Base-by-base conservation (phyloP, 192 early-diverging fungal species). In the Umbelopsis isabellina region DNA sequence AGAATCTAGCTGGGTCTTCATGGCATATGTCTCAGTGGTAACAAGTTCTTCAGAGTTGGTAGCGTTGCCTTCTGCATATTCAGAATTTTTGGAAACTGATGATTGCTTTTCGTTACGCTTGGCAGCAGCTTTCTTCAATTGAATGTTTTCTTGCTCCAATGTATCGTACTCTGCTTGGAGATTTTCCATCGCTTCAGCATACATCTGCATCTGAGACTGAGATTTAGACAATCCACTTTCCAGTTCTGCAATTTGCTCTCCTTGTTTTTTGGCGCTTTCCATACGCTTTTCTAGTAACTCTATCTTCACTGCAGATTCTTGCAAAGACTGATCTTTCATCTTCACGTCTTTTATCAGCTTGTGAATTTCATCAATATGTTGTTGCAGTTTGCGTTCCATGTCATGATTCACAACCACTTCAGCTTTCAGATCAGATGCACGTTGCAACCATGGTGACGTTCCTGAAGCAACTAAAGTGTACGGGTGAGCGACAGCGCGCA, bases 281-380 rank as follows among this genome's bases (percentile, higher is more conserved):
- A 86, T 85, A 27, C 92, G 87, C 76, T 90, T 93, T 77, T 93
- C 93, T n/a, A 95, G 86, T 65, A 94, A 74, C 49, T 93, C 91
- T 4, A 94, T 86, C 75, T 90, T 91, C 61, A 95, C 86, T 33
- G 74, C 70, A 16, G 75, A 78, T 77, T 97, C 94, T 75, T 93
- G 91, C 44, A 94, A 70, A 12, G 80, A 65, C 84, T 95, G 88
- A 68, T 97, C 94, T 84, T 93, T 61, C 55, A 61, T 61, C 49
- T 92, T 93, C 20, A 90, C 76, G 55, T 95, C 93, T 46, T 90
- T 90, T 46, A 92, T 86, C 7, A 98, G 81, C 44, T 88, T 89
- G 51, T 90, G 67, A 37, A 96, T 89, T 65, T 98, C 93, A 15
- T 91, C 92, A 58, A 86, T 87, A 46, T 91, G 84, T 33, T 88